Percentiles rank a stretch among this genome's conserved stretches.
These are phyloP conservation scores for Curvularia spicifera DNA, from an alignment of 2,329 filamentous ascomycete genomes.

Conservation along the genomic window DNA sequence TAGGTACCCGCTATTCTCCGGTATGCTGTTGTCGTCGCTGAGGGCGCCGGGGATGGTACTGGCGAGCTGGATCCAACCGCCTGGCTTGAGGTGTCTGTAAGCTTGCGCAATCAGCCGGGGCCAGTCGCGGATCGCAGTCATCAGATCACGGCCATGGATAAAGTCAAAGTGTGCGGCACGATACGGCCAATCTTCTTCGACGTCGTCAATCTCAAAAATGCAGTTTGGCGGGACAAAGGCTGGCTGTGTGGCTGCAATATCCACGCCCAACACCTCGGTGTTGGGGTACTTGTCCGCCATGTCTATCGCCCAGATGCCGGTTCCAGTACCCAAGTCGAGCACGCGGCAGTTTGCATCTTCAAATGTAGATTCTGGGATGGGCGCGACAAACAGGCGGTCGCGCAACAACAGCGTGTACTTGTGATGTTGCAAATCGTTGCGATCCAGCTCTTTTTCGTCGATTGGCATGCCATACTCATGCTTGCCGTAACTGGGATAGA, in stretches of 20 bases:
- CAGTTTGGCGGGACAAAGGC: constrained; percentile 49
- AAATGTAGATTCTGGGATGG: constrained; percentile 21
- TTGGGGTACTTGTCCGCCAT: constrained; percentile 31
- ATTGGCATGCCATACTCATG: constrained; percentile 37
- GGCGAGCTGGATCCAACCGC: constrained; percentile 41
- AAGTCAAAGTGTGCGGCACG: constrained; percentile 42
- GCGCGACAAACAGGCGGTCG: constrained; percentile 25
- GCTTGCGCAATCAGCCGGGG: constrained; percentile 36
- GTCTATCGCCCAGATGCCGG: constrained; percentile 35
- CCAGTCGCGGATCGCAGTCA: constrained; percentile 42
- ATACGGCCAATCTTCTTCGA: constrained; percentile 48
- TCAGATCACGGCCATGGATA: constrained; percentile 41
- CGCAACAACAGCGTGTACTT: constrained; percentile 30
- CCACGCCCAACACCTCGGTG: constrained; percentile 35
- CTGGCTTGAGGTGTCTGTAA: constrained; percentile 31
- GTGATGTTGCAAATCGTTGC: constrained; percentile 35
- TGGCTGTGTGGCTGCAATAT: constrained; percentile 49
- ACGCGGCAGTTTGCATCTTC: constrained; percentile 14
- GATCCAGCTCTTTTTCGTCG: constrained; percentile 33
- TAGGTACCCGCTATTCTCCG: constrained; percentile 28
- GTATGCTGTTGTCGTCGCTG: constrained; percentile 30
- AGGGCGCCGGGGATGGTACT: constrained; percentile 28
- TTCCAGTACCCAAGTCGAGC: constrained; percentile 32
- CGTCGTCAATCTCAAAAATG: constrained; percentile 50
- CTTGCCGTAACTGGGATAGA: constrained; percentile 31